Evolutionary conservation across 2,329 filamentous ascomycete genomes (phyloP), one percentile per base, ranked within the genome.

Genomic region (Scortechinia acanthostroma): DNA sequence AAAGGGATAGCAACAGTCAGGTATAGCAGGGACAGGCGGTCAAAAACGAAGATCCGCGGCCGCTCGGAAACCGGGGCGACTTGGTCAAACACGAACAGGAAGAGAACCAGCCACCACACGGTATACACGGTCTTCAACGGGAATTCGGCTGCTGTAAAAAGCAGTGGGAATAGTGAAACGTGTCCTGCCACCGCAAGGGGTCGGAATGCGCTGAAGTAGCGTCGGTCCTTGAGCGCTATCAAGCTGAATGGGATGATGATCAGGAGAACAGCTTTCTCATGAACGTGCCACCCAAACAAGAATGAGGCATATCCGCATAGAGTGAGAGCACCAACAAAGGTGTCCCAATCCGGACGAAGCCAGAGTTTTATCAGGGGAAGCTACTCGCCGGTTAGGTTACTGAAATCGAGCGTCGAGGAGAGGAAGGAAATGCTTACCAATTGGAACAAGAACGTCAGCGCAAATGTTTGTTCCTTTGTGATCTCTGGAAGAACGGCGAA

Each of bases 201-300:
- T 20, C 89, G 78, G 67, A 97, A 98, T 1, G 91, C 91, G 47
- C 89, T 85, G 22, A 97, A 81, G 58, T 95, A 91, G 21, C 93
- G 83, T 44, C 93, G 80, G 61, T 97, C 91, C 60, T 86, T 86
- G 44, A 97, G 77, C 0, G 91, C 91, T 48, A 97, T 84, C 49
- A 98, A 76, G 53, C 88, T 94, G 70, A 97, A 97, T 0, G 93
- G 93, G 43, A 97, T 87, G 52, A 98, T 90, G 58, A 97, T 86
- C 17, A 97, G 77, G 19, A 98, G 76, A 47, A 98, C 87, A 1
- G 93, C 93, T 65, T 98, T 98, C 60, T 98, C 93, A 56, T 98
- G 93, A 5, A 98, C 93, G 58, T 98, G 93, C 90, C 91, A 98
- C 46, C 93, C 91, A 55, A 97, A 97, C 6, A 98, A 74, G 67